Evolutionary conservation across 1,284 basidiomycete species (phyloP), one percentile per base, ranked within the genome.

Genomic region (Sporisorium reilianum): DNA sequence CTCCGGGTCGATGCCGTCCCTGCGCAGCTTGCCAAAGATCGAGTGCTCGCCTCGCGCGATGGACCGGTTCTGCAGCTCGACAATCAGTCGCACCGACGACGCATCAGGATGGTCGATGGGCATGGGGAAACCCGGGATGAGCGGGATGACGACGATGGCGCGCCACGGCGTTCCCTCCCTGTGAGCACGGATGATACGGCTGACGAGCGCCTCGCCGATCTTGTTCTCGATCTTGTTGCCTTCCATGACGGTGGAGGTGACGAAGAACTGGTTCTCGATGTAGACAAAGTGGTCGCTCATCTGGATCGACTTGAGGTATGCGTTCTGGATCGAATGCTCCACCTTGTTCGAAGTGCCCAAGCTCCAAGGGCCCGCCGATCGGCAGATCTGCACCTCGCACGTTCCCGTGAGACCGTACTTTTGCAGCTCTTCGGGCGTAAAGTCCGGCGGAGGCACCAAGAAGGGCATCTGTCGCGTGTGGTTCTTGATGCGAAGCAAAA

Each of bases 241-340:
- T 75, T 92, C 92, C 26, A 96, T 90, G 1, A 90, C 87, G 0
- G 96, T 97, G 89, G 93, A 97, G 0, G 95, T 93, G 82, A 99
- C 95, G 86, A 99, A 99, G 87, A 98, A 99, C 85, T 99, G 96
- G 83, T 99, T 98, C 85, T 98, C 95, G 68, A 87, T 87, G 77
- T 87, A 87, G 53, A 87, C 84, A 78, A 87, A 87, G 77, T 87
- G 92, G 68, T 98, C 94, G 20, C 94, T 97, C 83, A 94, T 88
- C 85, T 97, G 92, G 64, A 99, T 99, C 2, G 94, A 94, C 93
- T 82, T 73, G 74, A 95, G 86, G 82, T 97, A 97, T 11, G 95
- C 95, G 79, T 94, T 95, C 86, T 96, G 94, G 55, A 98, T 95
- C 12, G 95, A 97, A 80, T 92, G 91, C 85, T 99, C 96, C 49